Conservation (phyloP, 306 rosid species). For the Alnus glutinosa region DNA sequence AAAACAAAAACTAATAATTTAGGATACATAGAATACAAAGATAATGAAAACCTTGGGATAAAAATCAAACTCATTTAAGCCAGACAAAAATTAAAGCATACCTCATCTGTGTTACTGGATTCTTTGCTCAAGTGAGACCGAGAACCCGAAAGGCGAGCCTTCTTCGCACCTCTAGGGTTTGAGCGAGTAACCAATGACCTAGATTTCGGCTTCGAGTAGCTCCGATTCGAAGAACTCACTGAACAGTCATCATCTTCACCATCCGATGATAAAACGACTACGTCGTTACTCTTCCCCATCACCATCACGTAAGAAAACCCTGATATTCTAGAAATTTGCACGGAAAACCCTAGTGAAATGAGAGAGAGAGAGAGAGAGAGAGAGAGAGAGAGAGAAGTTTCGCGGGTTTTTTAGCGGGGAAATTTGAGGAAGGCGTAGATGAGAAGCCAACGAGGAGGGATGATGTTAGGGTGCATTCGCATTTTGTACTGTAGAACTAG, state of each 20-base stretch:
- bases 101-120: slow-evolving; percentile 55
- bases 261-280: slow-evolving; percentile 65
- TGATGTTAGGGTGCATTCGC: not conserved
- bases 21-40: not conserved
- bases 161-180: slow-evolving; percentile 57
- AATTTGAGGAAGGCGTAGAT: not conserved
- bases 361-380: not conserved
- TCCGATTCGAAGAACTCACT: slow-evolving; percentile 36
- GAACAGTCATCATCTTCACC: slow-evolving; percentile 52
- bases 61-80: not conserved
- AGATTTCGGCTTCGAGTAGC: slow-evolving; percentile 37
- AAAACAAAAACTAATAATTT: not conserved
- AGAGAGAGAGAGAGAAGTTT: not conserved
- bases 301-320: not conserved
- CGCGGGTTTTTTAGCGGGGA: slow-evolving; percentile 24
- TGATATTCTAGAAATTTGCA: not conserved
- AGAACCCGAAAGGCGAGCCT: slow-evolving; percentile 54
- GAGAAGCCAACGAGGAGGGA: slow-evolving; percentile 8
- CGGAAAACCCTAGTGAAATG: not conserved
- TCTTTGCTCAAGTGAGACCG: slow-evolving; percentile 35
- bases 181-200: slow-evolving; percentile 39
- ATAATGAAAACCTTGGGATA: not conserved
- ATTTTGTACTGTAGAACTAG: not conserved
- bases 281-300: slow-evolving; percentile 66
- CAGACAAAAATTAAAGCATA: not conserved